Percentiles rank a stretch among this genome's conserved stretches.
Evolutionary conservation across 164 flowering plant species (phyloP).

Genomic region (Buxus sempervirens): DNA sequence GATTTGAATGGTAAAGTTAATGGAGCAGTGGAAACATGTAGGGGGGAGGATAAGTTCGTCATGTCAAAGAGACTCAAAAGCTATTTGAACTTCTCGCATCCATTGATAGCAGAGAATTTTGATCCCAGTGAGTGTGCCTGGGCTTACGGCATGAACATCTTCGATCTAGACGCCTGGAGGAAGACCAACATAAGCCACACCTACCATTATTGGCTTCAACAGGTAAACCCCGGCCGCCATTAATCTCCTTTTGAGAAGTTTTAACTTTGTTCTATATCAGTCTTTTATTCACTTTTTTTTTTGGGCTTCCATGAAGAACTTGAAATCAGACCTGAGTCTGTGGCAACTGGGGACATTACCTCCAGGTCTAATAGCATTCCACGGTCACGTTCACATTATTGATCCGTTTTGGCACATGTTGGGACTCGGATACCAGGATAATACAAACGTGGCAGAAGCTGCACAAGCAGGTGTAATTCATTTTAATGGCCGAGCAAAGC

Average conservation of each 20-base stretch:
- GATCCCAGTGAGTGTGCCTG: conserved; percentile 90
- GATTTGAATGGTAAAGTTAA: conserved; percentile 89
- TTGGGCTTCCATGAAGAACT: conserved; percentile 61
- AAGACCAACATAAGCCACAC: conserved; percentile 76
- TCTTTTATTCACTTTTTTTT: neutral
- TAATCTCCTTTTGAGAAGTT: no score
- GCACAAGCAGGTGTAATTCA: conserved; percentile 84
- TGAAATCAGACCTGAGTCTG: conserved; percentile 84
- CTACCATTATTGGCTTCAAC: conserved; percentile 76
- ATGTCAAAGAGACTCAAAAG: conserved; percentile 87
- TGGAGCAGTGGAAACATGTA: conserved; percentile 97
- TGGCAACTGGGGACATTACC: conserved; percentile 98
- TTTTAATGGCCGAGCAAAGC: conserved; percentile 94
- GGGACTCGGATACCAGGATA: conserved; percentile 93
- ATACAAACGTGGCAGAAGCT: conserved; percentile 67
- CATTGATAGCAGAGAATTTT: conserved; percentile 60
- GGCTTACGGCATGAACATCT: conserved; percentile 99
- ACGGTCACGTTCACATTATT: conserved; percentile 77
- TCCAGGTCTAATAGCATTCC: conserved; percentile 92
- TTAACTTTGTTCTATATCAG: neutral
- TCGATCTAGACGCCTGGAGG: conserved; percentile 90
- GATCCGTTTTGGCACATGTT: conserved; percentile 98
- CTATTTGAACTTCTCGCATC: conserved; percentile 95
- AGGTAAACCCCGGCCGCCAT: conserved; percentile 56
- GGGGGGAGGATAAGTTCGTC: conserved; percentile 83